Base-by-base conservation (phyloP, 2,329 filamentous ascomycete species). In the Chrysosporium queenslandicum region DNA sequence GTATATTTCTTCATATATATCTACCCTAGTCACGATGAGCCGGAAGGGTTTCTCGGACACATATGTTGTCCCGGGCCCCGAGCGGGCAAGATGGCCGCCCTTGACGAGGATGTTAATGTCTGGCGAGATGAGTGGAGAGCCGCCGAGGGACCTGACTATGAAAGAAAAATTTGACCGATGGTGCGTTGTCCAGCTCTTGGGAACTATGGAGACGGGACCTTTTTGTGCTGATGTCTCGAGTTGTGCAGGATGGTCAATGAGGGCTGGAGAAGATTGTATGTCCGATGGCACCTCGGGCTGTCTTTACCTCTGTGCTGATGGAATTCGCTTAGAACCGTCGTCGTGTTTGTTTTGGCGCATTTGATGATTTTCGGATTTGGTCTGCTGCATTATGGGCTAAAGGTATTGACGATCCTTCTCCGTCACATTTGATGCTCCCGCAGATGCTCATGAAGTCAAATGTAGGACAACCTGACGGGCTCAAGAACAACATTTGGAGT, bases 61-160 rank as follows among this genome's bases (percentile, higher is more conserved):
- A 9, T 32, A 40, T 29, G 47, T n/a, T n/a, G n/a, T 47, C 34
- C 34, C 32, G 40, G 53, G 37, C 53, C 58, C 36, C 34, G 86
- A 91, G 71, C 76, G 87, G 64, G 81, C 85, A 66, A 79, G 86
- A 83, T 89, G 85, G 82, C 86, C 87, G 56, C 86, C 86, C 14
- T 76, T 92, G 52, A 87, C 85, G 55, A 80, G 86, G 58, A 87
- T 91, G 83, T 73, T 92, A 65, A 78, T 90, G 66, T 88, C 86
- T 52, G 86, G 86, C 46, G 85, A 89, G 72, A 85, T 90, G 79
- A 87, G 82, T 51, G 82, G 82, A 62, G 83, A 88, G 65, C 78
- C 74, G 62, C 82, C 85, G 59, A 82, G 81, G 64, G 77, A 82
- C 53, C 72, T 91, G 60, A 81, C 80, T 21, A 68, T 79, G 57